Base-by-base conservation (phyloP, 108 stramenopile genomes). In the Nannochloropsis gaditana region DNA sequence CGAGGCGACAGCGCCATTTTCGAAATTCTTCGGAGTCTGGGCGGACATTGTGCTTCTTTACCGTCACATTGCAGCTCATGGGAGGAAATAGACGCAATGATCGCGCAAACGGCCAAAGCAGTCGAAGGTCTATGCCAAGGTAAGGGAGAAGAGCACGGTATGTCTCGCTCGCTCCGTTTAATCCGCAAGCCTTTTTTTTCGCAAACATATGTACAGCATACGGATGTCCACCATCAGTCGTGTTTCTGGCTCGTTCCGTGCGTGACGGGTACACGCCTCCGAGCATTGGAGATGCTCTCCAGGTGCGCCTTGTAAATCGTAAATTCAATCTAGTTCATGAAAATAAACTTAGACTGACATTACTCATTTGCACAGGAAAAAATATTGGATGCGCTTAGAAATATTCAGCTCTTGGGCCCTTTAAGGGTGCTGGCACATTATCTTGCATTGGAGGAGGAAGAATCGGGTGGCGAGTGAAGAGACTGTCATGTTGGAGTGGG, bases 31-130 rank as follows among this genome's bases (percentile, higher is more conserved):
- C 59, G 59, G n/a, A n/a, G 59, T 2, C 59, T 73, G 59, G 59
- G 59, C 19, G 31, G 31, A 31, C 59, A 73, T 73, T 73, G 59
- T n/a, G 59, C 59, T 73, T 73, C 19, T n/a, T 73, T 73, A n/a
- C 59, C 59, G 59, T 73, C 59, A n/a, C 59, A 73, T n/a, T n/a
- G 59, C 15, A 73, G 59, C 59, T 73, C 59, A n/a, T 73, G 59
- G 59, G 59, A 8, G 15, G 59, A 73, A 8, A 73, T 73, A 4
- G 59, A 73, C 19, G 59, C 59, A n/a, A 73, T 73, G 59, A 8
- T 73, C 3, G n/a, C 19, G 19, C 19, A n/a, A n/a, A 73, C 59
- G n/a, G 59, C n/a, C 59, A 73, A 73, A 15, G 59, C 59, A 15
- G 6, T 73, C 2, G 59, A 73, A n/a, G 59, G 19, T 6, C 59